Percentiles rank a stretch among this genome's conserved stretches.
Conservation (phyloP, 2,329 filamentous ascomycete genomes). For the Nemania serpens region DNA sequence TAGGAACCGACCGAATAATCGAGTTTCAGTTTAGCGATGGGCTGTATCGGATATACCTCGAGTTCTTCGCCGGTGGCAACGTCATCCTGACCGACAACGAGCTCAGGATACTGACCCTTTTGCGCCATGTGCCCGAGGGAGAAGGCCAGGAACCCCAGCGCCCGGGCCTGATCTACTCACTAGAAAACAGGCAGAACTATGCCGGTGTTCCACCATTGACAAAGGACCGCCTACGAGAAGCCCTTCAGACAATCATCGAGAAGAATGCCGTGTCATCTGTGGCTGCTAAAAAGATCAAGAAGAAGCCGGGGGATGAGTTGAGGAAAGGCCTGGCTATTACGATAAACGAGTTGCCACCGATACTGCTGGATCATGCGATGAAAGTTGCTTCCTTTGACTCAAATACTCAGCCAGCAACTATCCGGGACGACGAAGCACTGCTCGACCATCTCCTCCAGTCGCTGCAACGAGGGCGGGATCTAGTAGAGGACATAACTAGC, state of each 20-base stretch:
- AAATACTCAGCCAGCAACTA: constrained; percentile 66
- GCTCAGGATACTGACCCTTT: constrained; percentile 77
- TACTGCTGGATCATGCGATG: constrained; percentile 86
- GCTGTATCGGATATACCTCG: constrained; percentile 82
- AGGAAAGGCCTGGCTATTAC: constrained; percentile 80
- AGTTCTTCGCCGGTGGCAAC: constrained; percentile 97
- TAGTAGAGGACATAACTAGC: constrained; percentile 71
- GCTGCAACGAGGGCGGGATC: constrained; percentile 70
- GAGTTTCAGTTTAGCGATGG: constrained; percentile 94
- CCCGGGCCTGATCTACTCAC: constrained; percentile 75
- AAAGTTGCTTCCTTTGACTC: constrained; percentile 71
- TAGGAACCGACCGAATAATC: constrained; percentile 92
- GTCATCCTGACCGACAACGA: constrained; percentile 89
- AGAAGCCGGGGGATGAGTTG: constrained; percentile 74
- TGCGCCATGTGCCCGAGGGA: constrained; percentile 79
- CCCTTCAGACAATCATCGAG: constrained; percentile 68
- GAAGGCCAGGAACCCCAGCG: constrained; percentile 84
- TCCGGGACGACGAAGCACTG: constrained; percentile 68
- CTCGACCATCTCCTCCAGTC: constrained; percentile 70
- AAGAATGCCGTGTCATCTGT: constrained; percentile 57
- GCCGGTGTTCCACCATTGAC: constrained; percentile 75
- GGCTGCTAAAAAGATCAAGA: constrained; percentile 69
- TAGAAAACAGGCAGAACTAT: constrained; percentile 85
- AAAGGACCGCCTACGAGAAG: constrained; percentile 70
- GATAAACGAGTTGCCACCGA: constrained; percentile 86